These are phyloP conservation scores for Sphaerostilbella broomeana DNA, from an alignment of 2,329 filamentous ascomycete genomes.

Conservation along the genomic window DNA sequence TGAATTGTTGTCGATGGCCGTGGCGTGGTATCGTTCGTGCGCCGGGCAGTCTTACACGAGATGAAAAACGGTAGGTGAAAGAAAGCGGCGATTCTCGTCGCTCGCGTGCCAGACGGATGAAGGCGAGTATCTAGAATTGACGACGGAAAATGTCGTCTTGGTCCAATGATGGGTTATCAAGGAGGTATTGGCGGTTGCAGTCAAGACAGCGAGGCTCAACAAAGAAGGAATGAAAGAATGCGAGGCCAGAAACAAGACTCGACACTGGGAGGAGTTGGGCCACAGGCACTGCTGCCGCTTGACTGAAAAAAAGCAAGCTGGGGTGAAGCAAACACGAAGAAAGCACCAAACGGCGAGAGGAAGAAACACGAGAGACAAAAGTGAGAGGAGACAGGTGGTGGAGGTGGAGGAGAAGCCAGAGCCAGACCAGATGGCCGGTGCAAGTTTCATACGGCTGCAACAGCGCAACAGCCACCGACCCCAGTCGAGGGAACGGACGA, in stretches of 20 bases:
- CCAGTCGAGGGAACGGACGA: not conserved
- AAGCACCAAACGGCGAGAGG: conserved; percentile 11
- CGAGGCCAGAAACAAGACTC: conserved; percentile 8
- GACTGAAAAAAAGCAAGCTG: conserved; percentile 16
- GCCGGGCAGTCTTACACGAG: not conserved
- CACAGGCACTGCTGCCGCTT: conserved; percentile 5
- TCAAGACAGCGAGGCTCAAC: conserved; percentile 10
- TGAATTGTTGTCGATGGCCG: conserved; percentile 4
- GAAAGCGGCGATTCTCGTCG: conserved; percentile 17
- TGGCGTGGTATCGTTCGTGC: too few relatives aligned
- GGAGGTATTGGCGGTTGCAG: too few relatives aligned
- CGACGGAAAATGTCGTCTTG: conserved; percentile 11
- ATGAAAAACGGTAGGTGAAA: conserved; percentile 17
- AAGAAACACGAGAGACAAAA: conserved; percentile 9
- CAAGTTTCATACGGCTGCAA: conserved; percentile 6
- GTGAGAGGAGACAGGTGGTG: conserved; percentile 13
- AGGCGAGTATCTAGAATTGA: conserved; percentile 25
- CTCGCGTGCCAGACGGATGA: conserved; percentile 28
- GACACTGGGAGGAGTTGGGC: conserved; percentile 4
- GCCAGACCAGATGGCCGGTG: not conserved
- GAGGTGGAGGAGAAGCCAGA: conserved; percentile 7
- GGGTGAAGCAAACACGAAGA: conserved; percentile 2
- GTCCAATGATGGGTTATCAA: conserved; percentile 3
- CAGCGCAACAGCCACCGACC: conserved; percentile 4
- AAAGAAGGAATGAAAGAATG: conserved; percentile 6